Base-by-base conservation (phyloP, 345 rosid genomes). In the Sapria himalayana region DNA sequence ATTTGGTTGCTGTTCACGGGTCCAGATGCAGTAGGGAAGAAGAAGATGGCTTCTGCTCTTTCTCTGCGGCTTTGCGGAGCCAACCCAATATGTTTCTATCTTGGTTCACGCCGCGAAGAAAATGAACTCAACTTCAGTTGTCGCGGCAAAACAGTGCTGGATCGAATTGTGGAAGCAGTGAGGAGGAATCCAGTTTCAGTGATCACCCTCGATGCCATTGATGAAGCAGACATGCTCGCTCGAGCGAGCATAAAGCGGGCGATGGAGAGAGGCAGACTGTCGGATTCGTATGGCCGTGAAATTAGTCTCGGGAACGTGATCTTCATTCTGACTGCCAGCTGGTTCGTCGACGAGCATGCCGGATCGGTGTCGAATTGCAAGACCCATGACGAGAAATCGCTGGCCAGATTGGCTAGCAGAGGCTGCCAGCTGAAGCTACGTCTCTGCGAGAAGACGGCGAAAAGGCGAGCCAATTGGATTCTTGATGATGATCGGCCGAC, bases 241-340 rank as follows among this genome's bases (percentile, higher is more conserved):
- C 65, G 65, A 25, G 81, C 73, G 38, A 89, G 71, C 60, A 71
- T 89, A 33, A 84, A 77, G 61, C 54, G 71, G 43, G 98, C 95
- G 3, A 74, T 89, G 75, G 93, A 89, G 53, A 61, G 81, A 48
- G 98, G 98, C 16, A 66, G 98, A 37, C 68, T 89, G 49, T 43
- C 73, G 11, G 93, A 89, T 67, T 76, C 98, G 24, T 62, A 84
- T 48, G 95, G 94, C 39, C 80, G 98, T 2, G 98, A 89, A 57
- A 71, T 79, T 55, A 89, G 92, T 62, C 73, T 89, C 11, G 86
- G 93, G 19, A 82, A 73, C 15, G 85, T 84, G 15, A 89, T 78
- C 29, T 64, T 89, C 43, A 74, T 89, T 53, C 84, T 89, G 18
- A 77, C 95, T 1, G 69, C 72, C 19, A 68, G 55, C 37, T 69